A percentile compares a stretch with the other conserved stretches of the same genome.
phyloP scores from a whole-genome alignment of 768 basidiomycete species.

The Macrocybe gigantea region DNA sequence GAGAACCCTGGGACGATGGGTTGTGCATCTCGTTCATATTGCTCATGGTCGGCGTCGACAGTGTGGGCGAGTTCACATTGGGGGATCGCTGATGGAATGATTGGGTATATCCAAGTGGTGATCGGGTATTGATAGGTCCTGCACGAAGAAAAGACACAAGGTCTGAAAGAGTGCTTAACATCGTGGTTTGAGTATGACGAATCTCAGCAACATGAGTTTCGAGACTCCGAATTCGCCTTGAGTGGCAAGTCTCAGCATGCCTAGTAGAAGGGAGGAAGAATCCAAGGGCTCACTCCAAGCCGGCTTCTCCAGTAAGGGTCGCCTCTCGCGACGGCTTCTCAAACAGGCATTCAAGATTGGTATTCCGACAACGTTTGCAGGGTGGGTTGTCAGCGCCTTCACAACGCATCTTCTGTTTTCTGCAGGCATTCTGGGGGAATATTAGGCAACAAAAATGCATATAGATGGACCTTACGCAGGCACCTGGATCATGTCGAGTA shows the following conservation, averaged over 20 bases:
- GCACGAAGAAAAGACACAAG: slow-evolving; percentile 74
- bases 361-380: slow-evolving; percentile 89
- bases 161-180: slow-evolving; percentile 76
- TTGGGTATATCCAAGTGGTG: slow-evolving; percentile 55
- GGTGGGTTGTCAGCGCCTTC: slow-evolving; percentile 96
- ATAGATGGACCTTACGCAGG: slow-evolving; percentile 53
- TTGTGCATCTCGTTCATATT: slow-evolving; percentile 29
- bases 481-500: slow-evolving; percentile 42
- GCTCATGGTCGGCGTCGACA: slow-evolving; percentile 45
- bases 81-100: slow-evolving; percentile 62
- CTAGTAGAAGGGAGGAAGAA: slow-evolving; percentile 2
- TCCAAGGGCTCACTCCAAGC: slow-evolving; percentile 63
- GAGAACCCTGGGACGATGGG: slow-evolving; percentile 30
- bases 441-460: slow-evolving; percentile 7
- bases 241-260: slow-evolving; percentile 10
- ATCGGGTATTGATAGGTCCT: slow-evolving; percentile 45
- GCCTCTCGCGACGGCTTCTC: slow-evolving; percentile 90
- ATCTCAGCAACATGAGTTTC: slow-evolving; percentile 85
- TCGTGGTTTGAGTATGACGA: slow-evolving; percentile 62
- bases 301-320: slow-evolving; percentile 83
- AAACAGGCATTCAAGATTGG: slow-evolving; percentile 88
- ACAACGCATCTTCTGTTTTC: slow-evolving; percentile 97
- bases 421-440: slow-evolving; percentile 74
- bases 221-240: slow-evolving; percentile 84
- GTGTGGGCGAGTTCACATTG: slow-evolving; percentile 52